A percentile compares a stretch with the other conserved stretches of the same genome.
Evolutionary conservation across 768 basidiomycete genomes (phyloP).

Genomic region (Pleurotus eryngii): DNA sequence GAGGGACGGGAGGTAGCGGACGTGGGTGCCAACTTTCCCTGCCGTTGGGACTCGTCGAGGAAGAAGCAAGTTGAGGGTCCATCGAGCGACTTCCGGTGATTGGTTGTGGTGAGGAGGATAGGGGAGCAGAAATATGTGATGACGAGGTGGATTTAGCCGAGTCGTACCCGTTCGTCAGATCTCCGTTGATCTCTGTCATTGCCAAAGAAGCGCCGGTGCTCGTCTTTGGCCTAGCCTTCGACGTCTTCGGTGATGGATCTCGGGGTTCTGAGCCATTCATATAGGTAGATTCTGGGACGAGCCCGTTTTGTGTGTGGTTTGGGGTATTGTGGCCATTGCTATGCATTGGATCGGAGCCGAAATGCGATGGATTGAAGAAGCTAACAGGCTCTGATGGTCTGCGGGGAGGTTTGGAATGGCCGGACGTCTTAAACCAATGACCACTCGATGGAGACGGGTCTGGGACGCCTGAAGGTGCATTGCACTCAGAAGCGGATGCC

Average conservation of each 20-base stretch:
- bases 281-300: not conserved
- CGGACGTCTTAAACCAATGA: constrained; percentile 25
- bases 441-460: constrained; percentile 6
- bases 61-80: constrained; percentile 1
- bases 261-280: not conserved
- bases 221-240: not conserved
- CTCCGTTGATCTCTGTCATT: constrained; percentile 5
- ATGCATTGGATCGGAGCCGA: not conserved
- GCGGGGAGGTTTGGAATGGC: constrained; percentile 9
- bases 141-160: constrained; percentile 18
- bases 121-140: constrained; percentile 23
- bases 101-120: constrained; percentile 17
- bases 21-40: constrained; percentile 1
- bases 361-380: constrained; percentile 7
- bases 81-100: constrained; percentile 18
- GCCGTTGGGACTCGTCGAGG: constrained; percentile 11
- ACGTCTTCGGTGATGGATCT: not conserved
- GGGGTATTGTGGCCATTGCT: not conserved
- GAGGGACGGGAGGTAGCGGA: constrained; percentile 12
- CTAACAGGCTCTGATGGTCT: constrained; percentile 20
- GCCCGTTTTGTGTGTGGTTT: not conserved
- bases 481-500: not conserved
- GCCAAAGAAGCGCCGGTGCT: not conserved
- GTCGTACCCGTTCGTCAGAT: constrained; percentile 1
- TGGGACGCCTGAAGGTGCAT: not conserved